phyloP scores from a whole-genome alignment of 768 basidiomycete genomes.

The Leccinum sublutescens region DNA sequence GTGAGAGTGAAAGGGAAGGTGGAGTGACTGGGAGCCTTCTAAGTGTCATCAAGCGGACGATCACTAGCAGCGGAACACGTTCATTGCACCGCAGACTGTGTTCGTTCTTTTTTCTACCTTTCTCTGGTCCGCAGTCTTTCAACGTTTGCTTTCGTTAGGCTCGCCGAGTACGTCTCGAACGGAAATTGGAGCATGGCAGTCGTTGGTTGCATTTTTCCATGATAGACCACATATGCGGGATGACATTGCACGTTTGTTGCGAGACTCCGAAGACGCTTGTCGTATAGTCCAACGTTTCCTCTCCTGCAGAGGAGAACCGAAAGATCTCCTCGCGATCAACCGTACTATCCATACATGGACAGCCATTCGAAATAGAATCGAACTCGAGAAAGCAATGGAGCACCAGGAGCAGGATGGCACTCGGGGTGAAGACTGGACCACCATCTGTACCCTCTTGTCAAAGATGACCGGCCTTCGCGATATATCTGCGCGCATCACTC shows the following conservation, averaged over 20 bases:
- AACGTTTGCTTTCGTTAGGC: slow-evolving; percentile 43
- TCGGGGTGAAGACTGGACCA: slow-evolving; percentile 49
- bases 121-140: slow-evolving; percentile 10
- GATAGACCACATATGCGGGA: slow-evolving; percentile 58
- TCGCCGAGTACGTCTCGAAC: slow-evolving; percentile 76
- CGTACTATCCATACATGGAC: slow-evolving; percentile 62
- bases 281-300: slow-evolving; percentile 79
- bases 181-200: slow-evolving; percentile 74
- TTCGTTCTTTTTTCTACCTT: slow-evolving; percentile 35
- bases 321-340: slow-evolving; percentile 65
- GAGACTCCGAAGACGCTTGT: slow-evolving; percentile 62
- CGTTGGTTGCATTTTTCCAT: slow-evolving; percentile 72
- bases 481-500: slow-evolving; percentile 57
- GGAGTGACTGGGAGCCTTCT: slow-evolving; percentile 72
- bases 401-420: slow-evolving; percentile 22
- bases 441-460: slow-evolving; percentile 51
- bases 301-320: slow-evolving; percentile 61
- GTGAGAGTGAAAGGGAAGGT: slow-evolving; percentile 71
- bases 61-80: slow-evolving; percentile 74
- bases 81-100: slow-evolving; percentile 76
- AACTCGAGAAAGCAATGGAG: slow-evolving; percentile 59
- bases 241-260: slow-evolving; percentile 57
- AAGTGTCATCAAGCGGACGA: slow-evolving; percentile 71
- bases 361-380: slow-evolving; percentile 47
- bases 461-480: slow-evolving; percentile 49